Evolutionary conservation across 2,329 filamentous ascomycete species (phyloP).

Genomic region (Aspergillus phoenicis): DNA sequence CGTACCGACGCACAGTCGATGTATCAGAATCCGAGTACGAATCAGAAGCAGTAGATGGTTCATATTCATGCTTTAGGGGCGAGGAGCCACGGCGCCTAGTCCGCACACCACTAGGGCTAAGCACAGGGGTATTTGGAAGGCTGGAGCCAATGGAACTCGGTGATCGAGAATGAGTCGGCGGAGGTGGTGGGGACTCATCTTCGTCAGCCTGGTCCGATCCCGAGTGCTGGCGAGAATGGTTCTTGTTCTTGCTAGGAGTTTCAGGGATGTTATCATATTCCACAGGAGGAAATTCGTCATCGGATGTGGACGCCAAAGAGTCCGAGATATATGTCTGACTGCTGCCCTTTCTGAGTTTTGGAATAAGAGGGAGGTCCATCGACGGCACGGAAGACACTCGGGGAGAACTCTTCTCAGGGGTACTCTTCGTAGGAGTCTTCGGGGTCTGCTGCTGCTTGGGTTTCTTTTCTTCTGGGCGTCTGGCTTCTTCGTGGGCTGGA

Average conservation of each 20-base stretch:
- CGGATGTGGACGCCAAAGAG: conserved; percentile 23
- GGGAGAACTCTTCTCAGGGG: conserved; percentile 35
- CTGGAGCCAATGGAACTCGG: conserved; percentile 53
- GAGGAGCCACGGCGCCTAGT: conserved; percentile 77
- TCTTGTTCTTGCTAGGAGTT: conserved; percentile 30
- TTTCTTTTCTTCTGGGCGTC: conserved; percentile 16
- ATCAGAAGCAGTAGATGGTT: conserved; percentile 74
- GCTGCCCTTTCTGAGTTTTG: conserved; percentile 44
- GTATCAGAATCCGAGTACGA: conserved; percentile 60
- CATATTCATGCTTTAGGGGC: conserved; percentile 94
- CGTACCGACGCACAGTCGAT: conserved; percentile 59
- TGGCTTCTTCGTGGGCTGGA: conserved; percentile 12
- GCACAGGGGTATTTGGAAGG: conserved; percentile 46
- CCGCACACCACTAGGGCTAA: conserved; percentile 53
- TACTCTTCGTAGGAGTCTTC: conserved; percentile 30
- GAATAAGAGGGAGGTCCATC: conserved; percentile 47
- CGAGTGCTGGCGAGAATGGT: conserved; percentile 31
- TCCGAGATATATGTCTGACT: conserved; percentile 38
- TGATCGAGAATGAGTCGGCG: conserved; percentile 55
- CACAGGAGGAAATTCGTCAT: conserved; percentile 34
- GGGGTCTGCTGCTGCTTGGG: conserved; percentile 25
- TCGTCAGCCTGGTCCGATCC: conserved; percentile 29
- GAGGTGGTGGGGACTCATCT: conserved; percentile 39
- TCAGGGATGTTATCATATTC: conserved; percentile 24
- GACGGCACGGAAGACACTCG: conserved; percentile 53